phyloP scores from a whole-genome alignment of 2,329 filamentous ascomycete genomes.

The Trichoderma aggressivum region DNA sequence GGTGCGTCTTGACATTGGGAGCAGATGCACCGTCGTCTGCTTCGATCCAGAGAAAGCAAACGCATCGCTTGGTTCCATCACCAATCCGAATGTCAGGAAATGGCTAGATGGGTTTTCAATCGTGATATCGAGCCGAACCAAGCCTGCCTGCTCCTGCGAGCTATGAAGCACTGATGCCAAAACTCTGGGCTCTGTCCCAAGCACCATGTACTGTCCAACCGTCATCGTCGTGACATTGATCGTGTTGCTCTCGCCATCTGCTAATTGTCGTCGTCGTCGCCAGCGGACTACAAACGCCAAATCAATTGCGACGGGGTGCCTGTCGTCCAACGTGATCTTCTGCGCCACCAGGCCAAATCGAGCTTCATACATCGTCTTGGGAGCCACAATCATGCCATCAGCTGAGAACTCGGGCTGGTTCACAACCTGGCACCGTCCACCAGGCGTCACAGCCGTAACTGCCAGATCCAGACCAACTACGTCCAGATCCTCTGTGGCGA shows the following conservation, averaged over 20 bases:
- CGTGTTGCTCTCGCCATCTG: constrained; percentile 25
- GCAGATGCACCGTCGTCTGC: constrained; percentile 71
- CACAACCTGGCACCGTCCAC: constrained; percentile 54
- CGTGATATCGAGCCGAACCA: constrained; percentile 54
- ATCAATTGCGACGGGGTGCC: constrained; percentile 70
- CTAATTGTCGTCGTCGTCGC: constrained; percentile 50
- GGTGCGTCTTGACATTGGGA: constrained; percentile 73
- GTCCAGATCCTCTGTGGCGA: constrained; percentile 67
- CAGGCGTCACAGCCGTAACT: constrained; percentile 58
- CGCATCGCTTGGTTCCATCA: constrained; percentile 86
- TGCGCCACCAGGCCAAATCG: constrained; percentile 71
- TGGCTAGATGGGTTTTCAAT: constrained; percentile 94
- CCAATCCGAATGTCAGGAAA: constrained; percentile 87
- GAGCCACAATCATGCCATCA: constrained; percentile 51
- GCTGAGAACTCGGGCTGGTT: constrained; percentile 39
- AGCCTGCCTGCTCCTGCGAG: constrained; percentile 28
- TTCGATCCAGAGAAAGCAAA: constrained; percentile 94
- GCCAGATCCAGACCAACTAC: constrained; percentile 61
- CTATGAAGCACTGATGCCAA: constrained; percentile 57
- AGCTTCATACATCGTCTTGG: constrained; percentile 67
- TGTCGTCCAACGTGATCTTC: constrained; percentile 78
- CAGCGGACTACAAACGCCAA: constrained; percentile 73
- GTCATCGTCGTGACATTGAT: constrained; percentile 66
- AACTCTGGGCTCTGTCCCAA: constrained; percentile 82
- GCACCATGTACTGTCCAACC: constrained; percentile 75